Evolutionary conservation across 257 asterid genomes (phyloP).

Genomic region (Nicotiana paniculata): DNA sequence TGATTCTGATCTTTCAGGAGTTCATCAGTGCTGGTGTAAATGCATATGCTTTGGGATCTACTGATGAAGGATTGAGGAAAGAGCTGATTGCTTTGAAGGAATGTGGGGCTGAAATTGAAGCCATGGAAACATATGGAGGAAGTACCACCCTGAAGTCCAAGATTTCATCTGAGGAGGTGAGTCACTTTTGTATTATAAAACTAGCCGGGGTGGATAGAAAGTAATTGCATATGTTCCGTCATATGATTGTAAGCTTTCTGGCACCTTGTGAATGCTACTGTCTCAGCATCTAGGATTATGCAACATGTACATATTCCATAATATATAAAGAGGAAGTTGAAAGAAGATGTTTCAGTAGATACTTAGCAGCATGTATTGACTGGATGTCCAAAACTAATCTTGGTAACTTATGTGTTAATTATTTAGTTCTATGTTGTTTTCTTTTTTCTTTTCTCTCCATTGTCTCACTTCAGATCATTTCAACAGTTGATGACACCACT

Average conservation of each 20-base stretch:
- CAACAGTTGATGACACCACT: not conserved
- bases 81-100: slow-evolving; percentile 78
- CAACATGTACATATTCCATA: not conserved
- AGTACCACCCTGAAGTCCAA: slow-evolving; percentile 61
- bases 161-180: slow-evolving; percentile 62
- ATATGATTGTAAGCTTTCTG: not conserved
- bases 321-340: not conserved
- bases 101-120: slow-evolving; percentile 72
- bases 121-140: slow-evolving; percentile 62
- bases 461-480: not conserved
- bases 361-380: not conserved
- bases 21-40: slow-evolving; percentile 92
- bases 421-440: not conserved
- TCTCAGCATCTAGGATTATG: not conserved
- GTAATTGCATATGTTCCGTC: not conserved
- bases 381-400: not conserved
- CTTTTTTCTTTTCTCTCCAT: not conserved
- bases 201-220: not conserved
- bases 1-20: slow-evolving; percentile 47
- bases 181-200: not conserved
- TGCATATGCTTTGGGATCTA: slow-evolving; percentile 91
- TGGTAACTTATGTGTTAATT: not conserved
- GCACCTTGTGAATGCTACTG: not conserved
- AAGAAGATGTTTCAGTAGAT: not conserved
- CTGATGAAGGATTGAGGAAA: slow-evolving; percentile 68